phyloP scores from a whole-genome alignment of 805 yeast genomes.

The Candida quercuum region DNA sequence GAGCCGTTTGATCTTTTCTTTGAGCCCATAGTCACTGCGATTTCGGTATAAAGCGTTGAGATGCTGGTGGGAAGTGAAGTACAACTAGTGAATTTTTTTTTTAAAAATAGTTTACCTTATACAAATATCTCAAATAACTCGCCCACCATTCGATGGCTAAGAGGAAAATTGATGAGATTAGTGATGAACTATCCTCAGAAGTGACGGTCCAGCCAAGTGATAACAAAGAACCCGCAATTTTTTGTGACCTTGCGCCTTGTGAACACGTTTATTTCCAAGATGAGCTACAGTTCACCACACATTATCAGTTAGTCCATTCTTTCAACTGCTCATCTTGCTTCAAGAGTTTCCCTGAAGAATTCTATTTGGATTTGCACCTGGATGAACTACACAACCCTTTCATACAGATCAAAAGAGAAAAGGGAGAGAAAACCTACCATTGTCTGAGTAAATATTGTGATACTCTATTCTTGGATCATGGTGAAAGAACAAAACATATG shows the following conservation, averaged over 20 bases:
- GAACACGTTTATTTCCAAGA: not conserved
- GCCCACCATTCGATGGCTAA: too few species aligned
- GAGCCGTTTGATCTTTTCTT: not conserved
- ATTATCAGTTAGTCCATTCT: not conserved
- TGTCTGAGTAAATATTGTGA: constrained; percentile 42
- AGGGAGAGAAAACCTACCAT: constrained; percentile 34
- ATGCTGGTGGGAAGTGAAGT: too few species aligned
- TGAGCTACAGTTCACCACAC: not conserved
- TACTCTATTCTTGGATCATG: constrained; percentile 31
- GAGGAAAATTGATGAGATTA: too few species aligned
- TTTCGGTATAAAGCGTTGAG: too few species aligned
- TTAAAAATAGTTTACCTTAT: too few species aligned
- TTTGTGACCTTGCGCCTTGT: not conserved
- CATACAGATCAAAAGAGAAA: constrained; percentile 27
- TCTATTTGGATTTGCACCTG: not conserved
- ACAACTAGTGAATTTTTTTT: too few species aligned
- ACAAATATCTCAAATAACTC: too few species aligned
- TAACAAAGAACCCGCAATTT: too few species aligned
- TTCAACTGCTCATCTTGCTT: not conserved
- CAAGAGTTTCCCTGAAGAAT: not conserved
- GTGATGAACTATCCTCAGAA: too few species aligned
- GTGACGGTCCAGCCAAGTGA: too few species aligned
- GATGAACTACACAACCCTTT: constrained; percentile 35
- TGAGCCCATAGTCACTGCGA: not conserved
- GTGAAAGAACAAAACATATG: constrained; percentile 42